Base-by-base conservation (phyloP, 2,329 filamentous ascomycete species). In the Emergomyces orientalis region DNA sequence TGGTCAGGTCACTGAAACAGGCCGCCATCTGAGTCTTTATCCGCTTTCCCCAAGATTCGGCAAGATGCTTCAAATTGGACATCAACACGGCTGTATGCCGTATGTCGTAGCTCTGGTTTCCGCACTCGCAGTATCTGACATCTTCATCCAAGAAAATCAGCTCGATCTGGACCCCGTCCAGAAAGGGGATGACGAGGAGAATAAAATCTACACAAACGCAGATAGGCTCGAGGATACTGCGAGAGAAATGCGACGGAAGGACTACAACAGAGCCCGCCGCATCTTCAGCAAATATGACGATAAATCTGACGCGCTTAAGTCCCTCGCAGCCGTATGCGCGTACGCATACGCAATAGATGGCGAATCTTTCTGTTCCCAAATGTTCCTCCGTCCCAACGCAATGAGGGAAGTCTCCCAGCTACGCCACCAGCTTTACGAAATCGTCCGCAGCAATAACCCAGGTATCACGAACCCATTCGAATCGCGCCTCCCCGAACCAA, bases 81-180 rank as follows among this genome's bases (percentile, higher is more conserved):
- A 95, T 71, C 82, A 89, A 32, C 88, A 95, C 71, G 85, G 87
- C 64, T 92, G 94, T 66, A 81, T 95, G 59, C 88, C 88, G 0
- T 93, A 96, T 71, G 90, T 91, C 3, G 88, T 97, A 64, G 90
- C 91, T 1, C 79, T 97, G 13, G 92, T 99, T 2, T 89, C 94
- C 0, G 90, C 89, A 1, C 79, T 99, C 3, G 95, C 93, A 0
- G 90, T 93, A 0, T 88, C 90, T 0, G 93, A 97, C 69, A 77
- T 97, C 2, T 96, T 96, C 72, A 81, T 97, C 19, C 87, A 89
- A 0, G 89, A 96, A 73, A 88, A 84, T 69, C 89, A 94, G 69
- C 84, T 88, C 3, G 84, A 91, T 25, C 84, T 88, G 1, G 76
- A 79, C 3, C 75, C 83, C 22, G 75, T 81, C 0, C 78, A 77